phyloP scores from a whole-genome alignment of 345 rosid genomes.

The Iberis pinnata region DNA sequence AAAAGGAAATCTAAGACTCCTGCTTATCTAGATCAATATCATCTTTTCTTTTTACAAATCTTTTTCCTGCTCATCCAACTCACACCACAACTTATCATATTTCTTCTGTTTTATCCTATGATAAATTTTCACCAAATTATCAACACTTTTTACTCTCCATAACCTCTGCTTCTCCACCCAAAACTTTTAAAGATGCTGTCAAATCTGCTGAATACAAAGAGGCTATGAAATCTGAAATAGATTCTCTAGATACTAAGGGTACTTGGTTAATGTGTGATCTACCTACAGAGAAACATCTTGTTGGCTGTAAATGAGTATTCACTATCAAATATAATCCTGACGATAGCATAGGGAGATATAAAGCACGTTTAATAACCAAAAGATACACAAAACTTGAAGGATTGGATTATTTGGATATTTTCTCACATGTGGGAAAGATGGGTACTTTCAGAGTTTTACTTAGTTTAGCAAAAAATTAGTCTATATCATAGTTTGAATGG shows the following conservation, averaged over 20 bases:
- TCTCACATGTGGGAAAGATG: not conserved
- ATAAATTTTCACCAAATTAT: not conserved
- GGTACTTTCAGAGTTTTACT: not conserved
- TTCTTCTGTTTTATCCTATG: not conserved
- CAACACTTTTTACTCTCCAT: not conserved
- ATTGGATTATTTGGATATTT: not conserved
- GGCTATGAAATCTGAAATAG: not conserved
- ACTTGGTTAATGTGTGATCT: not conserved
- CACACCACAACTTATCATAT: no score
- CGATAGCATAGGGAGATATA: not conserved
- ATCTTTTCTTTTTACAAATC: no score
- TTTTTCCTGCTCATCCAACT: no score
- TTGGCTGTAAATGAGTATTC: not conserved
- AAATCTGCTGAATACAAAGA: not conserved
- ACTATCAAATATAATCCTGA: not conserved
- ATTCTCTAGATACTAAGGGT: not conserved
- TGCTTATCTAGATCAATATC: not conserved
- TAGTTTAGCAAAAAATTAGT: not conserved
- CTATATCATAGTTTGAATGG: not conserved
- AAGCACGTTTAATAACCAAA: not conserved
- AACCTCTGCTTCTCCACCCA: not conserved
- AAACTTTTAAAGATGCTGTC: not conserved
- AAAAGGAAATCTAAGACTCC: not conserved
- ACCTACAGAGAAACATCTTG: not conserved
- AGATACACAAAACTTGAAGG: not conserved